These are phyloP conservation scores for Colletotrichum falcatum DNA, from an alignment of 2,329 filamentous ascomycete genomes.

Conservation along the genomic window DNA sequence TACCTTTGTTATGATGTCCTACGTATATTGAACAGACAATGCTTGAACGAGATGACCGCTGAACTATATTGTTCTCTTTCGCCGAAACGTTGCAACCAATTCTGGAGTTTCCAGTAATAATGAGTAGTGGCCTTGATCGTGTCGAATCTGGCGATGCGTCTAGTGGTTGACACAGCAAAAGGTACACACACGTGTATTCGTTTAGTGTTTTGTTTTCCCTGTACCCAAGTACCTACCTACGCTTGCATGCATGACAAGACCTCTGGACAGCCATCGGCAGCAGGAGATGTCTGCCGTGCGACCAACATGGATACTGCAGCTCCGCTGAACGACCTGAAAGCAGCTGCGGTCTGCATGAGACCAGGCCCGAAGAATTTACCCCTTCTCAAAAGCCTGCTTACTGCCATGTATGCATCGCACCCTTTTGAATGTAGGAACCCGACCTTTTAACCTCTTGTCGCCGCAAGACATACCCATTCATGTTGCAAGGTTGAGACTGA, in stretches of 20 bases:
- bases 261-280: background rate
- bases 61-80: too few relatives aligned
- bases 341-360: slow-evolving; percentile 1
- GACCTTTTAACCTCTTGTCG: background rate
- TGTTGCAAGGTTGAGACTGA: background rate
- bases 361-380: background rate
- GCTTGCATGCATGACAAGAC: slow-evolving; percentile 2
- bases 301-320: slow-evolving; percentile 11
- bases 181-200: background rate
- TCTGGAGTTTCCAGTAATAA: too few relatives aligned
- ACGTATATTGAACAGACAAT: slow-evolving; percentile 7
- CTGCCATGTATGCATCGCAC: too few relatives aligned
- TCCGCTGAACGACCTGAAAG: background rate
- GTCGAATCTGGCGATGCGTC: background rate
- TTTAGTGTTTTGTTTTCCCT: background rate
- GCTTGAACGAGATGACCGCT: background rate
- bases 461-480: background rate
- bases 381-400: background rate
- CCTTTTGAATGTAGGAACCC: background rate
- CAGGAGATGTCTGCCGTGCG: background rate
- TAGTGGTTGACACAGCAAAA: background rate
- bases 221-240: too few relatives aligned
- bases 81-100: background rate
- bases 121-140: background rate
- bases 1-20: background rate